Percentiles rank a stretch among this genome's conserved stretches.
These are phyloP conservation scores for Quercus berberidifolia DNA, from an alignment of 306 rosid species.

Conservation along the genomic window DNA sequence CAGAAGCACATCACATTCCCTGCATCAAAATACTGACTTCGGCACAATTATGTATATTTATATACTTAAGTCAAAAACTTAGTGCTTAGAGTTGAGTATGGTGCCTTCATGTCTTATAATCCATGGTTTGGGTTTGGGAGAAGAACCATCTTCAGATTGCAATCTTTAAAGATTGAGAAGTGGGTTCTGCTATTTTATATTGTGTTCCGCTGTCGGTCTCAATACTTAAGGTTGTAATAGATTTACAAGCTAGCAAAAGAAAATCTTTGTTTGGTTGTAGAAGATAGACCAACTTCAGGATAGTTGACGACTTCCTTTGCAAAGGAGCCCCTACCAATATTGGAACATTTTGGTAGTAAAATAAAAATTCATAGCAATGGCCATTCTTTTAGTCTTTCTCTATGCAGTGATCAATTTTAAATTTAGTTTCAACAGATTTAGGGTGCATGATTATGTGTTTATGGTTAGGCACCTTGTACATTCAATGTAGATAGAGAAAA, in stretches of 20 bases:
- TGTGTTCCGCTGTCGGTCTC: too few species aligned
- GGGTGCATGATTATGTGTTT: neutral
- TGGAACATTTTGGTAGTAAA: neutral
- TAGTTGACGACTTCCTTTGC: neutral
- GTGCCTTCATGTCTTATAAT: neutral
- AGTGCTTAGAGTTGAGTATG: neutral
- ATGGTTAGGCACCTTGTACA: too few species aligned
- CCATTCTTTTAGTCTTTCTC: neutral
- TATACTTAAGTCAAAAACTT: neutral
- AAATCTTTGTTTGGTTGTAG: neutral
- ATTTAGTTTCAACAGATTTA: neutral
- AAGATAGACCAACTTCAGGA: neutral
- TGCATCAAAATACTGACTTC: neutral
- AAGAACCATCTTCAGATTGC: neutral
- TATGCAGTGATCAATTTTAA: neutral
- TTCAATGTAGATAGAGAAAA: neutral
- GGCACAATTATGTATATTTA: neutral
- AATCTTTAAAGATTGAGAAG: neutral
- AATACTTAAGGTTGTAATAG: neutral
- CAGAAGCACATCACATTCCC: too few species aligned
- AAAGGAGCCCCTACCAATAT: neutral
- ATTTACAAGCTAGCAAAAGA: neutral
- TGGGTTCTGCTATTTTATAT: neutral
- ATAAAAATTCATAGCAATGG: neutral
- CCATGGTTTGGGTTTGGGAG: too few species aligned